Evolutionary conservation across 176 grass and related monocot species (phyloP).

Genomic region (Pharus latifolius): DNA sequence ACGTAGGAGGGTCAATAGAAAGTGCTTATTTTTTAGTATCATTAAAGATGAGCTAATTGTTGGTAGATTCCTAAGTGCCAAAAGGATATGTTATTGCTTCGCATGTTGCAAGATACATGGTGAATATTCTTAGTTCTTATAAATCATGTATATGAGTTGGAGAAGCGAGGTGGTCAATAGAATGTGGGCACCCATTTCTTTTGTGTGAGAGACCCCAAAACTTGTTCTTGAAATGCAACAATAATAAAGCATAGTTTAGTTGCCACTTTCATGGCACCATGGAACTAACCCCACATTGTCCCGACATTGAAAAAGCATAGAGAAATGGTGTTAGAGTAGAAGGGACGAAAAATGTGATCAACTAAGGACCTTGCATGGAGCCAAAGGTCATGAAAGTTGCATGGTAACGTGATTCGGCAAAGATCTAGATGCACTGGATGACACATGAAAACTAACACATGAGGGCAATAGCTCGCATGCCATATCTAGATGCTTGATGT

Average conservation of each 20-base stretch:
- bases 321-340: not conserved
- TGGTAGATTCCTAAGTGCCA: not conserved
- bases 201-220: not conserved
- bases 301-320: not conserved
- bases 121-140: not conserved
- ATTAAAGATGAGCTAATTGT: not conserved
- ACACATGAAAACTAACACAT: too few relatives aligned
- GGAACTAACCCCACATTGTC: not conserved
- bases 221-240: not conserved
- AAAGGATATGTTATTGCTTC: not conserved
- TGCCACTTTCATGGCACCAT: not conserved
- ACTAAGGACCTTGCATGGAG: not conserved
- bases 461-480: too few relatives aligned
- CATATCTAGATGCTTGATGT: too few relatives aligned
- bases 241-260: not conserved
- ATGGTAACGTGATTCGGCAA: too few relatives aligned
- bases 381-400: too few relatives aligned
- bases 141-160: not conserved
- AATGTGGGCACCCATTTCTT: not conserved
- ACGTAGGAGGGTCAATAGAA: not conserved
- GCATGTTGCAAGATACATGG: not conserved
- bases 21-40: not conserved
- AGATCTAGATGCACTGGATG: too few relatives aligned
- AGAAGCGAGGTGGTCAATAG: not conserved
- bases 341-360: constrained; percentile 12